Conservation (phyloP, 495 filamentous ascomycete species). For the Stereocaulon alpinum region DNA sequence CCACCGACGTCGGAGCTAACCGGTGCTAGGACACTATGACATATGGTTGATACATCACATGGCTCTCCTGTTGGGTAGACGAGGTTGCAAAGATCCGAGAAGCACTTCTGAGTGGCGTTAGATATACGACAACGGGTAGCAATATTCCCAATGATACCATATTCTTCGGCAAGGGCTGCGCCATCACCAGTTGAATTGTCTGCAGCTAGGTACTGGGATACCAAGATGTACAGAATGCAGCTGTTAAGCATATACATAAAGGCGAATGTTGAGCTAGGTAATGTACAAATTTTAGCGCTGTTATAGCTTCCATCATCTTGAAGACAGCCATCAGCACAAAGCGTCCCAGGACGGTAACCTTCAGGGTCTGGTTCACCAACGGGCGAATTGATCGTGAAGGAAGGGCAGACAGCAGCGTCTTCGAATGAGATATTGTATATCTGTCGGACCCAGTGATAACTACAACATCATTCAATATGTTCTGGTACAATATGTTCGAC, state of each 20-base stretch:
- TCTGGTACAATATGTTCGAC: too few species aligned
- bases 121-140: background rate
- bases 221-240: background rate
- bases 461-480: too few species aligned
- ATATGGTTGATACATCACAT: background rate
- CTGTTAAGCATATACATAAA: background rate
- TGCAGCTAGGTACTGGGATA: background rate
- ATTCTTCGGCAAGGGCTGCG: background rate
- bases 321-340: background rate
- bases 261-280: background rate
- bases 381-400: too few species aligned
- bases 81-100: background rate
- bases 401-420: too few species aligned
- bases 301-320: background rate
- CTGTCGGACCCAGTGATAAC: too few species aligned
- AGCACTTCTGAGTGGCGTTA: background rate
- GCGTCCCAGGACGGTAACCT: background rate
- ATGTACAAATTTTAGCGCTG: background rate
- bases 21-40: too few species aligned
- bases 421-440: too few species aligned
- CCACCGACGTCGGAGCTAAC: too few species aligned
- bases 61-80: too few species aligned
- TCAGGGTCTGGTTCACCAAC: too few species aligned
- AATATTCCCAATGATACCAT: background rate
- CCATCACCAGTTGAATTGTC: background rate